These are phyloP conservation scores for Fonsecaea pugnacius DNA, from an alignment of 2,329 filamentous ascomycete species.

Conservation along the genomic window DNA sequence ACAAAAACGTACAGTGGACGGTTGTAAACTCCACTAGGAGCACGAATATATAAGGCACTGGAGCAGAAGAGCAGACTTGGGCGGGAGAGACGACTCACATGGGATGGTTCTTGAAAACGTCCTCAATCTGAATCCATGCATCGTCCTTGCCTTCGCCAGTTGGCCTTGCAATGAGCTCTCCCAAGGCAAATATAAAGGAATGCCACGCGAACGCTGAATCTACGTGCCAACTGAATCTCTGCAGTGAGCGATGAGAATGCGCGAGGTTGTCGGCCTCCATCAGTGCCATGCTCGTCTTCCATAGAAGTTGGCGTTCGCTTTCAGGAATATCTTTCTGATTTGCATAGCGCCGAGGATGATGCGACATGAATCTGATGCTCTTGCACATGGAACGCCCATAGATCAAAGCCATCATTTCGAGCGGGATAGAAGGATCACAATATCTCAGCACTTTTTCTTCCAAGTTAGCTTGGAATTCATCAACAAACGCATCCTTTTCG, in stretches of 20 bases:
- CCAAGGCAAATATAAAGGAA: slow-evolving; percentile 50
- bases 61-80: background rate
- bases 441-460: slow-evolving; percentile 60
- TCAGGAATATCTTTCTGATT: slow-evolving; percentile 38
- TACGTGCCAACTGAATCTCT: slow-evolving; percentile 49
- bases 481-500: slow-evolving; percentile 42
- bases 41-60: background rate
- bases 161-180: slow-evolving; percentile 44
- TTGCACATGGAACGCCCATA: slow-evolving; percentile 50
- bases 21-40: background rate
- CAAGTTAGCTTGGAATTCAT: slow-evolving; percentile 54
- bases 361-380: slow-evolving; percentile 50
- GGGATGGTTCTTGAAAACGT: slow-evolving; percentile 49
- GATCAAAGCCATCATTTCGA: slow-evolving; percentile 49
- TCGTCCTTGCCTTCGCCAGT: slow-evolving; percentile 41
- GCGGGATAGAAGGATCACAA: slow-evolving; percentile 54
- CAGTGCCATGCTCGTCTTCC: slow-evolving; percentile 44
- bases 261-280: slow-evolving; percentile 47
- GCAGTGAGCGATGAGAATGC: slow-evolving; percentile 45
- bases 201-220: slow-evolving; percentile 22
- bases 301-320: slow-evolving; percentile 46
- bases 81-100: slow-evolving; percentile 35
- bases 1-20: background rate
- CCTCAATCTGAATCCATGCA: slow-evolving; percentile 53
- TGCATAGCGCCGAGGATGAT: slow-evolving; percentile 47